Evolutionary conservation across 106 monocot genomes (phyloP).

Genomic region (Apostasia ramifera): DNA sequence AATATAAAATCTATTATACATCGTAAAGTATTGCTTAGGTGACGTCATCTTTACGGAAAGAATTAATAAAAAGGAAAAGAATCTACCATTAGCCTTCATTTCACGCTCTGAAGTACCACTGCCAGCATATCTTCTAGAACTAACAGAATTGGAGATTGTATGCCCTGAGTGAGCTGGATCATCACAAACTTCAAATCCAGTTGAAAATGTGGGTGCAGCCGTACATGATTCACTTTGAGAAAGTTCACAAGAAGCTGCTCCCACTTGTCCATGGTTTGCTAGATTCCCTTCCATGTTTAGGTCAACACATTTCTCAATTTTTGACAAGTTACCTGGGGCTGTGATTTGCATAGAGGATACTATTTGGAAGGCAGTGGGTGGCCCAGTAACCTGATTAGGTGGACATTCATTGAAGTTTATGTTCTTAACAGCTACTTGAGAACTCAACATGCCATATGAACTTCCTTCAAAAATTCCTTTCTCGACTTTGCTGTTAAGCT

Average conservation of each 20-base stretch:
- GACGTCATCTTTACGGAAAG: not conserved
- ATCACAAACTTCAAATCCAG: slow-evolving; percentile 47
- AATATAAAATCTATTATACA: not conserved
- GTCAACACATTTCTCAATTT: slow-evolving; percentile 19
- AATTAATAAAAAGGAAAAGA: slow-evolving; percentile 1
- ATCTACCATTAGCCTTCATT: slow-evolving; percentile 32
- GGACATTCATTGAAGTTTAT: slow-evolving; percentile 12
- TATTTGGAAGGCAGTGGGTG: slow-evolving; percentile 19
- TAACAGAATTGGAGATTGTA: slow-evolving; percentile 27
- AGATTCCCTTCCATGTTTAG: slow-evolving; percentile 19
- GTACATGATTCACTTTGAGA: slow-evolving; percentile 54
- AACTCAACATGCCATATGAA: slow-evolving; percentile 25
- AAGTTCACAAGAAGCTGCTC: slow-evolving; percentile 29
- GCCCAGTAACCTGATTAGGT: slow-evolving; percentile 20
- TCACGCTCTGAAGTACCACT: slow-evolving; percentile 25
- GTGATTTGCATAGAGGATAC: slow-evolving; percentile 17
- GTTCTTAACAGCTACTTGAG: slow-evolving; percentile 22
- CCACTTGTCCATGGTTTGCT: slow-evolving; percentile 23
- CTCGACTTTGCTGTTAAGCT: slow-evolving; percentile 18
- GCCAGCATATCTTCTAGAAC: slow-evolving; percentile 24
- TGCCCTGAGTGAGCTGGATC: slow-evolving; percentile 18
- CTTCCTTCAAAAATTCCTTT: slow-evolving; percentile 17
- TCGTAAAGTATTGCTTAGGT: not conserved
- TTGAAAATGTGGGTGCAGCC: slow-evolving; percentile 32
- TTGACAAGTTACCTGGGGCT: slow-evolving; percentile 9